Evolutionary conservation across 129 eudicot species (phyloP).

Genomic region (Flaveria sonorensis): DNA sequence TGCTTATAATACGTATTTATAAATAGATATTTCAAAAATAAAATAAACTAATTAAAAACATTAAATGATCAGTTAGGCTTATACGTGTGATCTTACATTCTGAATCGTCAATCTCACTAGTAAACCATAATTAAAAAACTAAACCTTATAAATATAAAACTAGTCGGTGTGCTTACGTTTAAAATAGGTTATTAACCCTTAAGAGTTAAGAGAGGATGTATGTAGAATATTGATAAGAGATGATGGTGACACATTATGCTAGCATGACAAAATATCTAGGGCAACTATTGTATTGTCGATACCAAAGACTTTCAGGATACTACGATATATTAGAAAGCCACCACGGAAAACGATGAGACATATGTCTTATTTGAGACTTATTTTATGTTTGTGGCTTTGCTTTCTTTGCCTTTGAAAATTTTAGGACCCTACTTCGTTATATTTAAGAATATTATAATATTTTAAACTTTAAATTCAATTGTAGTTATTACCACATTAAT

Average conservation of each 20-base stretch:
- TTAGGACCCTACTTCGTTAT: background rate
- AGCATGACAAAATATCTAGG: constrained; percentile 18
- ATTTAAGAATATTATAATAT: background rate
- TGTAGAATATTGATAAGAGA: no score
- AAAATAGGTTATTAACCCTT: background rate
- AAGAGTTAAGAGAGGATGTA: no score
- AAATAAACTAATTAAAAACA: no score
- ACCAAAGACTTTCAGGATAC: background rate
- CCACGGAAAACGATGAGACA: background rate
- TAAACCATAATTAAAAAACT: no score
- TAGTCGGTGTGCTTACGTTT: background rate
- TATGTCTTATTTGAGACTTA: background rate
- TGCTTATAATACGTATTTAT: no score
- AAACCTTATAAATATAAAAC: no score
- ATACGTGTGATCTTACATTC: no score
- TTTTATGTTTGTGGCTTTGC: constrained; percentile 2
- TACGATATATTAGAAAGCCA: background rate
- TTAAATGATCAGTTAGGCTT: no score
- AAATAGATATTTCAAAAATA: no score
- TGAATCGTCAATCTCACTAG: no score
- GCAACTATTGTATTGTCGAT: background rate
- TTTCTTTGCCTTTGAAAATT: background rate
- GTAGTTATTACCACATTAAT: background rate
- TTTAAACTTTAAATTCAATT: background rate
- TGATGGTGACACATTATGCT: constrained; percentile 4